Evolutionary conservation across 1,284 basidiomycete genomes (phyloP).

Genomic region (Singerocomus inundabilis): DNA sequence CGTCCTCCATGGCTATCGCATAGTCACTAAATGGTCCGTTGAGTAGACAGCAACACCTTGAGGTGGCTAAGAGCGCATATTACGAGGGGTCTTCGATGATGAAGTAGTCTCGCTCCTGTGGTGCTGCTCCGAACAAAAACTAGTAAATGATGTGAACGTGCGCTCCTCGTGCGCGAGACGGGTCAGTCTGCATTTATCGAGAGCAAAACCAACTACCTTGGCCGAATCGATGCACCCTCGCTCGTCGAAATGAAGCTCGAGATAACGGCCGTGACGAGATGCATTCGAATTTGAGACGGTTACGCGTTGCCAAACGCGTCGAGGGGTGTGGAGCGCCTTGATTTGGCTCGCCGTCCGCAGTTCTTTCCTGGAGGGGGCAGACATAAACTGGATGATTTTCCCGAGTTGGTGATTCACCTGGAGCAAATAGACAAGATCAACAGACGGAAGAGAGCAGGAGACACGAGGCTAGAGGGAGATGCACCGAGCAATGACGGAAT

Average conservation of each 20-base stretch:
- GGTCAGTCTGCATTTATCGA: conserved; percentile 83
- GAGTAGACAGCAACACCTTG: conserved; percentile 83
- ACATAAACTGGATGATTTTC: conserved; percentile 88
- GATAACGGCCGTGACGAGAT: conserved; percentile 80
- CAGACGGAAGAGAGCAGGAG: conserved; percentile 1
- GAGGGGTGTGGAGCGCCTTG: conserved; percentile 74
- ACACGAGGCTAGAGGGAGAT: conserved; percentile 29
- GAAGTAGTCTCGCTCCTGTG: conserved; percentile 74
- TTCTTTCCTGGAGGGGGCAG: conserved; percentile 77
- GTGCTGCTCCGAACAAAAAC: conserved; percentile 79
- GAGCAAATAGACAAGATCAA: conserved; percentile 1
- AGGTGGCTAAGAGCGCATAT: conserved; percentile 80
- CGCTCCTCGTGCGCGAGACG: conserved; percentile 83
- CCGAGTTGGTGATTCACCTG: conserved; percentile 88
- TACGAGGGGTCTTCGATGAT: conserved; percentile 81
- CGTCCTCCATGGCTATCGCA: conserved; percentile 77
- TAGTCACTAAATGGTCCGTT: conserved; percentile 86
- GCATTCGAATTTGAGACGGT: conserved; percentile 83
- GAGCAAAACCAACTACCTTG: conserved; percentile 79
- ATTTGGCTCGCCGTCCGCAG: conserved; percentile 76
- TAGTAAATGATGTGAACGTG: conserved; percentile 95
- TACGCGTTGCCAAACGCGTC: conserved; percentile 90
- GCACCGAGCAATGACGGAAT: conserved; percentile 79
- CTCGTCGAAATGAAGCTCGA: conserved; percentile 87
- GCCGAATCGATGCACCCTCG: conserved; percentile 75